Evolutionary conservation across 2,329 filamentous ascomycete species (phyloP), one percentile per base, ranked within the genome.

Genomic region (Hypoxylon sp.): DNA sequence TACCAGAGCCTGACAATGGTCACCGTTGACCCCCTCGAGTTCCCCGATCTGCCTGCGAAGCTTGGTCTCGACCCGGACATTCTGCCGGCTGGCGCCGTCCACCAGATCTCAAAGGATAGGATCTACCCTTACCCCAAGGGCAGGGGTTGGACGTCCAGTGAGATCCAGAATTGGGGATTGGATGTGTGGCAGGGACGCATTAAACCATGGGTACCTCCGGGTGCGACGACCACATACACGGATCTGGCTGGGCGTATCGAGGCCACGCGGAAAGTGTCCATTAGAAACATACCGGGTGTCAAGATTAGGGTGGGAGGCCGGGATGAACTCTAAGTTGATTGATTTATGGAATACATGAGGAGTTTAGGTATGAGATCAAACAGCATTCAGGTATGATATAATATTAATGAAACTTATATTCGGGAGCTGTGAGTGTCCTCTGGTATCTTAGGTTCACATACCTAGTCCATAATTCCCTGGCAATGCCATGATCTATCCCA

Each of bases 161-260:
- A 75, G 32, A 53, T 81, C 36, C 77, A 79, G 65, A 69, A 73
- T 48, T 81, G 78, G 78, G 79, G 79, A 0, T 60, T 80, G 11
- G 79, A 80, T 28, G 79, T 81, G 13, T 80, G 77, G 72, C 77
- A 80, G 56, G 79, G 77, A 2, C 69, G 76, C 5, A 67, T 80
- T 50, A 77, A 76, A 68, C 76, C 79, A 1, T 81, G 78, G 79
- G 74, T 70, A 21, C 75, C 74, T 34, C 71, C 75, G 1, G 77
- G 76, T 2, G 73, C 73, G 23, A 72, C 71, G 9, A 70, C 73
- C 1, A 70, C 68, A 10, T 70, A 73, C 21, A 69, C 75, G 1
- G 68, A 75, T 45, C 65, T 70, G 0, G 68, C 64, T 1, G 74
- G 75, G 1, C 75, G 72, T 1, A 67, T 75, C 34, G 72, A 72